phyloP scores from a whole-genome alignment of 306 rosid species.

The Rosa lucieae region DNA sequence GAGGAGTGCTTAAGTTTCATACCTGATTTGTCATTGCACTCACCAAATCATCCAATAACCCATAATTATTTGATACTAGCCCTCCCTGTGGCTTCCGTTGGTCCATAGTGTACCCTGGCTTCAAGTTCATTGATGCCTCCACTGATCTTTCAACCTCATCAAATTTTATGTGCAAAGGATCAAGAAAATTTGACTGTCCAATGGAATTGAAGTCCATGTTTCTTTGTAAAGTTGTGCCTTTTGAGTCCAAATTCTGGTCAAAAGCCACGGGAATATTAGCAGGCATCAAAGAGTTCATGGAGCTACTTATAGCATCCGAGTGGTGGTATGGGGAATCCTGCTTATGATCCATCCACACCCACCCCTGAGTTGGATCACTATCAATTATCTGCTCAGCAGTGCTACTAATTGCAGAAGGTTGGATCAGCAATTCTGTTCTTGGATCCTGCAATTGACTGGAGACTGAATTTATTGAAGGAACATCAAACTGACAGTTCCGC shows the following conservation, averaged over 20 bases:
- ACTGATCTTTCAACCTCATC: slow-evolving; percentile 42
- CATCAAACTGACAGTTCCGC: slow-evolving; percentile 39
- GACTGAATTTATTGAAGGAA: slow-evolving; percentile 45
- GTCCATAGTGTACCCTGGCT: slow-evolving; percentile 49
- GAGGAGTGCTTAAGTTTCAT: slow-evolving; percentile 17
- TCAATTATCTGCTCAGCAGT: slow-evolving; percentile 33
- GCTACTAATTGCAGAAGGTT: slow-evolving; percentile 34
- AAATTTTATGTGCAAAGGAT: slow-evolving; percentile 46
- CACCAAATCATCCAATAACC: slow-evolving; percentile 80
- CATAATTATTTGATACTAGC: slow-evolving; percentile 45
- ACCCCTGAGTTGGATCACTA: slow-evolving; percentile 50
- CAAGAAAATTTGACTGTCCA: slow-evolving; percentile 31
- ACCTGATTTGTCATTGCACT: slow-evolving; percentile 80
- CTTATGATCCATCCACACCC: slow-evolving; percentile 49
- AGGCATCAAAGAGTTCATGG: slow-evolving; percentile 49
- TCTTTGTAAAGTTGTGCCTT: slow-evolving; percentile 37
- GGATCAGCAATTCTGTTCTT: slow-evolving; percentile 42
- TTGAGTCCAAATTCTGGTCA: slow-evolving; percentile 37
- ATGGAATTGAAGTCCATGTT: slow-evolving; percentile 40
- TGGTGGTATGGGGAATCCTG: slow-evolving; percentile 43
- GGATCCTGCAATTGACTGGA: slow-evolving; percentile 45
- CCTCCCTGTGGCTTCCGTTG: slow-evolving; percentile 52
- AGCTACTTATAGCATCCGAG: slow-evolving; percentile 43
- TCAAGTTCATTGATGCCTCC: slow-evolving; percentile 35
- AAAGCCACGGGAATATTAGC: slow-evolving; percentile 47